Conservation (phyloP, 257 asterid species). For the Gardenia jasminoides region DNA sequence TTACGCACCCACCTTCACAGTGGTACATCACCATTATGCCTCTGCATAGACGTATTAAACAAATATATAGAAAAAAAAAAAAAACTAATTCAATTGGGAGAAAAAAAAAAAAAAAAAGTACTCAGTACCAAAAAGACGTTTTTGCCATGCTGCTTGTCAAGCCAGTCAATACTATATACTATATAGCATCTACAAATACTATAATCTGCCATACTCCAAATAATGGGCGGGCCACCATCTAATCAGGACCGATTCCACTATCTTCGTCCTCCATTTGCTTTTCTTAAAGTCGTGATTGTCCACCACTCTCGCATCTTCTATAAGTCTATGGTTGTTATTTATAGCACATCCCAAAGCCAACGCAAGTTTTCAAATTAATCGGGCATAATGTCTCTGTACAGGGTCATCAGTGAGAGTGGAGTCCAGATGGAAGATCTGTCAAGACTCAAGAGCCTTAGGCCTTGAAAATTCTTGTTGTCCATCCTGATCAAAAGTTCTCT, state of each 20-base stretch:
- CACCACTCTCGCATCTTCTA: neutral
- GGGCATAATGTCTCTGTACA: constrained; percentile 11
- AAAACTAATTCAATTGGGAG: neutral
- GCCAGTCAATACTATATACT: neutral
- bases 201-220: neutral
- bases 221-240: constrained; percentile 14
- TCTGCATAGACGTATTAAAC: neutral
- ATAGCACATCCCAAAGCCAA: neutral
- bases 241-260: constrained; percentile 23
- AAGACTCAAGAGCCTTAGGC: neutral
- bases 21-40: neutral
- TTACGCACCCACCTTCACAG: constrained; percentile 1
- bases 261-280: constrained; percentile 1
- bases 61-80: too few species aligned
- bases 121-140: neutral
- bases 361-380: constrained; percentile 2
- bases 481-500: constrained; percentile 61
- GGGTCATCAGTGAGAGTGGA: neutral
- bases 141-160: too few species aligned
- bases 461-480: neutral
- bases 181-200: too few species aligned
- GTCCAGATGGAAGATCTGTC: neutral
- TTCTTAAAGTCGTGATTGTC: neutral
- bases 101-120: neutral
- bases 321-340: neutral